Base-by-base conservation (phyloP, 2,329 filamentous ascomycete genomes). In the Talaromyces sp. region DNA sequence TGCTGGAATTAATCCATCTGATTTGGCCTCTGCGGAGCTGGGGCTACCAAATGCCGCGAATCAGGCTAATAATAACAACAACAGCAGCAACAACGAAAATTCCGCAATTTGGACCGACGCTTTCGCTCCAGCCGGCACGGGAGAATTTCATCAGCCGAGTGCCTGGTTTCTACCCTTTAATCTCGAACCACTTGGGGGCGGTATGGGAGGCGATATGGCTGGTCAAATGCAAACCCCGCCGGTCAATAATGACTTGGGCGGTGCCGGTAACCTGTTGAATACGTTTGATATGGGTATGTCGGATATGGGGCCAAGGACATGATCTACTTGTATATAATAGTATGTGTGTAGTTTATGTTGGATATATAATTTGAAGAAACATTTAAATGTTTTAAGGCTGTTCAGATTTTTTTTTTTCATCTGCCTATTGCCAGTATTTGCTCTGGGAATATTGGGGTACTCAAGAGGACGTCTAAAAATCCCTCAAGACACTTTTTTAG, bases 151-250 rank as follows among this genome's bases (percentile, higher is more conserved):
- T 58, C 75, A 77, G 50, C 74, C 75, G 52, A 88, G 87, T 57
- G 90, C 89, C 5, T 98, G 93, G 90, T 96, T 96, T 73, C 87
- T 96, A 80, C 91, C 93, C 1, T 96, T 96, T 75, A 96, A 96
- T 71, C 86, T 96, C 75, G 90, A 95, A 61, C 90, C 91, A 13
- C 50, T 62, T 43, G 50, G 50, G 11, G 49, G 49, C 1, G 59
- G 56, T 26, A 58, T 61, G 59, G 49, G 59, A 8, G 59, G 41
- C 26, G 46, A n/a, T 43, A 17, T 57, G n/a, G 35, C 32, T 19
- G 49, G 55, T 29, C 38, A 26, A 19, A n/a, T 17, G 31, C 54
- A 26, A 26, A 26, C 27, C 10, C 43, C 35, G 43, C 31, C 14
- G 65, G 62, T 0, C 14, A 24, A 14, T 49, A 24, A 55, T 21